phyloP scores from a whole-genome alignment of 2,329 filamentous ascomycete genomes.

The Alternaria solani region DNA sequence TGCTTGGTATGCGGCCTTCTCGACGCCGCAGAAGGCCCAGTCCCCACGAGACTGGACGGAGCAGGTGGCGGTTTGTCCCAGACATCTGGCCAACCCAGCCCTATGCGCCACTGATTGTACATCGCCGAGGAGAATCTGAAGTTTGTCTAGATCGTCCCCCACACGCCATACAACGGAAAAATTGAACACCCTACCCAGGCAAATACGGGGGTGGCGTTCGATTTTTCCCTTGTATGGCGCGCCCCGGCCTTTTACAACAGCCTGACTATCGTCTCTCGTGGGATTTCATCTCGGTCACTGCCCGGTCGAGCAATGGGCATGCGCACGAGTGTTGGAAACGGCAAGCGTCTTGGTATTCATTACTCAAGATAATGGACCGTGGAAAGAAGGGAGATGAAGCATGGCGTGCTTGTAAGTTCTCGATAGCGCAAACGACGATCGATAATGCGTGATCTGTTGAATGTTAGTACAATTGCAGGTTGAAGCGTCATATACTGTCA shows the following conservation, averaged over 20 bases:
- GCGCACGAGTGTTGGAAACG: background rate
- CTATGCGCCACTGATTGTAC: background rate
- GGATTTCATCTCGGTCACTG: background rate
- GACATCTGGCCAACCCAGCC: background rate
- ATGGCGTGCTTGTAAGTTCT: background rate
- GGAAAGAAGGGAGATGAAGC: background rate
- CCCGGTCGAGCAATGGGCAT: background rate
- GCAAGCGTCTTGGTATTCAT: background rate
- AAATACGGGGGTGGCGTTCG: no score
- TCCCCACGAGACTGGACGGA: background rate
- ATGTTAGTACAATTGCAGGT: slow-evolving; percentile 3
- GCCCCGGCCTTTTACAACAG: background rate
- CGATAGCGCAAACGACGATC: slow-evolving; percentile 16
- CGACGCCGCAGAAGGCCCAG: background rate
- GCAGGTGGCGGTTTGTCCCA: background rate
- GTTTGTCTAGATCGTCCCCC: background rate
- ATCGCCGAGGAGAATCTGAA: background rate
- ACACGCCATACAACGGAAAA: no score
- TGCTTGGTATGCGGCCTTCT: background rate
- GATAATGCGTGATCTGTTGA: slow-evolving; percentile 16
- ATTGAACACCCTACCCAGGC: no score
- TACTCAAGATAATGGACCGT: background rate
- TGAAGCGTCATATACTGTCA: background rate
- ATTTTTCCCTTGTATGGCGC: no score
- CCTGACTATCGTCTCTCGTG: background rate